Evolutionary conservation across 495 filamentous ascomycete species (phyloP), one percentile per base, ranked within the genome.

Genomic region (Annulohypoxylon stygium): DNA sequence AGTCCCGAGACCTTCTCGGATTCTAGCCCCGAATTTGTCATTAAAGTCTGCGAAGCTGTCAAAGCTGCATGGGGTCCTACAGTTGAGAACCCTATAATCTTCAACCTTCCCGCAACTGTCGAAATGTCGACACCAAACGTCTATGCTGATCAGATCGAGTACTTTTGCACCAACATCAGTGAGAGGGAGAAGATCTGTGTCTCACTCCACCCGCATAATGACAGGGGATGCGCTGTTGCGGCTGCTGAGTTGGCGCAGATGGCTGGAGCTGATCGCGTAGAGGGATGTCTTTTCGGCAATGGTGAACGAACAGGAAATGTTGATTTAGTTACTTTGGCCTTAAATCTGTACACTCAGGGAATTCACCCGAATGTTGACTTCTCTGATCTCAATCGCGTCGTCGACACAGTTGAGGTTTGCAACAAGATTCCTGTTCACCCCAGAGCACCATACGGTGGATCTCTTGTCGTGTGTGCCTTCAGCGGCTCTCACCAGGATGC

Each of bases 341-440:
- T 99, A 48, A 99, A 99, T 81, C 92, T 99, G 45, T 98, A 98
- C 80, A 97, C 95, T 0, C 96, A 98, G 82, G 96, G 95, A 67
- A 90, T 97, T 67, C 87, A 93, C 70, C 96, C 95, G 4, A 84
- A 91, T 0, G 90, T 98, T 73, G 94, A 98, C 84, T 97, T 98
- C 80, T 97, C 93, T 3, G 92, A 98, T 79, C 91, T 98, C 63
- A 92, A 91, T 73, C 87, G 86, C 16, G 90, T 98, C 75, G 97
- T 97, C 75, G 90, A 96, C 83, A 86, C 94, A 10, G 95, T 98
- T 14, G 96, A 98, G 81, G 88, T 91, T 75, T 92, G 91, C 84
- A 98, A 93, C 83, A 97, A 98, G 86, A 97, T 98, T 70, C 94
- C 94, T 16, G 92, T 98, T 18, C 93, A 97, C 73, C 90, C 92